Base-by-base conservation (phyloP, 768 basidiomycete species). In the Hydnum rufescens region DNA sequence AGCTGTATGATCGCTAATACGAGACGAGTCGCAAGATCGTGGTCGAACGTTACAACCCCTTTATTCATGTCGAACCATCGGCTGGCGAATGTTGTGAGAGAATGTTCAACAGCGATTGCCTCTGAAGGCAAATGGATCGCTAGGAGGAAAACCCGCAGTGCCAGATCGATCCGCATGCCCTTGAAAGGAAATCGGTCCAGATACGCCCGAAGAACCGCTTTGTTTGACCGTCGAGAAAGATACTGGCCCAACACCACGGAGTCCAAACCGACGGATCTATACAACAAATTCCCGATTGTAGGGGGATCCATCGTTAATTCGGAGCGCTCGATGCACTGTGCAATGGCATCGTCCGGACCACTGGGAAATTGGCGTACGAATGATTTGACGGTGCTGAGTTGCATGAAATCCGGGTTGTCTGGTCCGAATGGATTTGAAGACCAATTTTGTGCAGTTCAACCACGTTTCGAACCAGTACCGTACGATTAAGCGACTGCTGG, bases 1-100 rank as follows among this genome's bases (percentile, higher is more conserved):
- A 99, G 73, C 61, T 90, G 84, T 49, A 83, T 77, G 56, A 90
- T 75, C 3, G 86, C 79, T 51, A 80, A 74, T 32, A 85, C 80
- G 44, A 93, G 76, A 47, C 76, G 76, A 57, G 74, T 68, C 13
- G 84, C 80, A 56, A 86, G 70, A 60, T 88, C 84, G 64, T 77
- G 82, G 67, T 88, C 83, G 60, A 80, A 92, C 2, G 81, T 74
- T 25, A 88, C 77, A 25, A 75, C 71, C 47, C 73, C 70, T 4
- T 78, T 74, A 61, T 99, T 97, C 19, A 85, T 82, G 55, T 89
- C 84, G 59, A 86, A 85, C 85, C 90, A 97, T 28, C 84, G 75
- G 58, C 75, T 73, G 13, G 89, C 83, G 62, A 99, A 89, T 5
- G 80, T 75, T 59, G 85, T 78, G 29, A 96, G 71, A 2, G 95